Evolutionary conservation across 768 basidiomycete species (phyloP).

Genomic region (Nevesoporus exiguus): DNA sequence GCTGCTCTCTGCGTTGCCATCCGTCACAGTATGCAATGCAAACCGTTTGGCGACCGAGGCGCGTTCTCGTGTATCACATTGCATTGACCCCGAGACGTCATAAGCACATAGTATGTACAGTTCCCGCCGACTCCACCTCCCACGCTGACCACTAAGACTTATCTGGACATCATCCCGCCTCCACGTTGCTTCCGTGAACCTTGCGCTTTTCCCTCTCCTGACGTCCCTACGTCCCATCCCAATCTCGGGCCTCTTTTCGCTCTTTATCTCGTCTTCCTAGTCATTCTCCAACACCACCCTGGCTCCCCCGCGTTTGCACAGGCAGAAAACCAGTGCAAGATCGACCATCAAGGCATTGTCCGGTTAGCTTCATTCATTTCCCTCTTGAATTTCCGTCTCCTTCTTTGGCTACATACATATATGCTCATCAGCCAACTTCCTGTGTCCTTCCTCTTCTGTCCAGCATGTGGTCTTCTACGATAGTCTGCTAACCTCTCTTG

Average conservation of each 20-base stretch:
- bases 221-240: too few species aligned
- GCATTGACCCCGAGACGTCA: constrained; percentile 20
- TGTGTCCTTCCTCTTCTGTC: constrained; percentile 10
- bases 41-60: constrained; percentile 4
- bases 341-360: constrained; percentile 20
- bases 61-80: constrained; percentile 11
- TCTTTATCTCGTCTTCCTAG: background rate
- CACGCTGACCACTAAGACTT: constrained; percentile 11
- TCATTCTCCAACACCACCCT: background rate
- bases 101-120: background rate
- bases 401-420: background rate
- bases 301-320: background rate
- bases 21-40: background rate
- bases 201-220: background rate
- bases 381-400: constrained; percentile 12
- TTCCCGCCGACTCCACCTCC: constrained; percentile 13
- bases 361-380: constrained; percentile 29
- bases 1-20: background rate
- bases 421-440: constrained; percentile 2
- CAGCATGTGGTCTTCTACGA: constrained; percentile 12
- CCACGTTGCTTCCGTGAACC: constrained; percentile 25
- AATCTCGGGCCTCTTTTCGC: background rate
- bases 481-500: constrained; percentile 10
- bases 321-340: constrained; percentile 11
- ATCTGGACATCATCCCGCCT: constrained; percentile 2